phyloP scores from a whole-genome alignment of 2,329 filamentous ascomycete species.

The Aspergillus carbonarius region DNA sequence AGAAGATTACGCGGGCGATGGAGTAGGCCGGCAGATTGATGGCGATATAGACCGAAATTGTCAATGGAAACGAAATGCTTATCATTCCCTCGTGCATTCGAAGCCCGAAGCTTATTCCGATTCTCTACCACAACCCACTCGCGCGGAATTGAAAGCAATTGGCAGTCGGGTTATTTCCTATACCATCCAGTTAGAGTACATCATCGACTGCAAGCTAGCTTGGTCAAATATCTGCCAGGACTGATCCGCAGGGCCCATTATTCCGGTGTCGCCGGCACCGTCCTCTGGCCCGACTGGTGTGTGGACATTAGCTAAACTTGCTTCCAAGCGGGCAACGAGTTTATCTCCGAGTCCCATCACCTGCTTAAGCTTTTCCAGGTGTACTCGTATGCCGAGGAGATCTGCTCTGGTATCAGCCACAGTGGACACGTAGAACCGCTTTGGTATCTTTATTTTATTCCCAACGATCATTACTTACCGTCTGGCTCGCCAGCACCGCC shows the following conservation, averaged over 20 bases:
- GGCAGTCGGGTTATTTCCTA: not conserved
- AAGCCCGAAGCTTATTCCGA: too few relatives aligned
- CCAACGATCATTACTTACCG: not conserved
- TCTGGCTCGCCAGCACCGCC: not conserved
- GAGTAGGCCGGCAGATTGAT: not conserved
- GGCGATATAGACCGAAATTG: too few relatives aligned
- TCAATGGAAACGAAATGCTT: too few relatives aligned
- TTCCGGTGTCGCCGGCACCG: not conserved
- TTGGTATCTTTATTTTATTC: too few relatives aligned
- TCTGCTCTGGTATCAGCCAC: not conserved
- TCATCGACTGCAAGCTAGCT: conserved; percentile 6
- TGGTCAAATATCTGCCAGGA: conserved; percentile 5
- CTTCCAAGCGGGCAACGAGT: conserved; percentile 6
- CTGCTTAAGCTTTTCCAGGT: conserved; percentile 6
- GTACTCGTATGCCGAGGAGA: not conserved
- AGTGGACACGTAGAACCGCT: not conserved
- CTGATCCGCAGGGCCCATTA: not conserved
- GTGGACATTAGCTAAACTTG: conserved; percentile 1
- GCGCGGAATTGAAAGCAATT: not conserved
- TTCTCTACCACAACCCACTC: not conserved
- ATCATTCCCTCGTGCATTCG: too few relatives aligned
- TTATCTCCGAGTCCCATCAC: not conserved
- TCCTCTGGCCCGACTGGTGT: not conserved
- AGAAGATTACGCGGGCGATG: conserved; percentile 4
- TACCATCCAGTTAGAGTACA: conserved; percentile 4